These are phyloP conservation scores for Populus pruinosa DNA, from an alignment of 345 rosid genomes.

Conservation along the genomic window DNA sequence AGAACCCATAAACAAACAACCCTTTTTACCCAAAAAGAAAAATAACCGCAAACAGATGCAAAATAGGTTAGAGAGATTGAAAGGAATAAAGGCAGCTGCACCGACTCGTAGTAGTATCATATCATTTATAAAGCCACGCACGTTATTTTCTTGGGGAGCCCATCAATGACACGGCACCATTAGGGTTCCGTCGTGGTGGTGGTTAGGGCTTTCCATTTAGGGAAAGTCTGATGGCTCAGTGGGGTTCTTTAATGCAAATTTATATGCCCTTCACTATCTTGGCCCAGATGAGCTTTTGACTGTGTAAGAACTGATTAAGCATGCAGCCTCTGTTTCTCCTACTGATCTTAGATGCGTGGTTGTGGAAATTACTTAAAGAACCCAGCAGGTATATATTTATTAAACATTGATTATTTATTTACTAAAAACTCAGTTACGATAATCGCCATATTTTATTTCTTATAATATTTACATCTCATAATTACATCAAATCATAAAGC, in stretches of 20 bases:
- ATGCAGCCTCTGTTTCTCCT: conserved; percentile 9
- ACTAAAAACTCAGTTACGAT: too few species aligned
- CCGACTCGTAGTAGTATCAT: background rate
- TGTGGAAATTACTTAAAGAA: too few species aligned
- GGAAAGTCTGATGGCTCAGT: conserved; percentile 21
- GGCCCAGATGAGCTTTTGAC: conserved; percentile 15
- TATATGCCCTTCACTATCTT: conserved; percentile 16
- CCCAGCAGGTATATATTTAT: too few species aligned
- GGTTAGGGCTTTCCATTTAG: conserved; percentile 24
- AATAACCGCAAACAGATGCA: conserved; percentile 1
- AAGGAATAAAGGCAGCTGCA: background rate
- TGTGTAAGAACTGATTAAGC: conserved; percentile 9
- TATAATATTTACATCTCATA: too few species aligned
- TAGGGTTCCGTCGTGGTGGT: background rate
- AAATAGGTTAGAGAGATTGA: background rate
- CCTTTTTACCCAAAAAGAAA: background rate
- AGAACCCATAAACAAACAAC: background rate
- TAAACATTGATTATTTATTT: too few species aligned
- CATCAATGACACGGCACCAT: conserved; percentile 14
- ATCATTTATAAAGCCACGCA: background rate
- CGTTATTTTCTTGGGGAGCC: conserved; percentile 13
- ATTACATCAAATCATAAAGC: too few species aligned
- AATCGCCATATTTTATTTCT: too few species aligned
- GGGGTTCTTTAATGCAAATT: conserved; percentile 19
- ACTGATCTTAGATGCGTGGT: background rate